Conservation (phyloP, 345 rosid genomes). For the Citrus cavaleriei region DNA sequence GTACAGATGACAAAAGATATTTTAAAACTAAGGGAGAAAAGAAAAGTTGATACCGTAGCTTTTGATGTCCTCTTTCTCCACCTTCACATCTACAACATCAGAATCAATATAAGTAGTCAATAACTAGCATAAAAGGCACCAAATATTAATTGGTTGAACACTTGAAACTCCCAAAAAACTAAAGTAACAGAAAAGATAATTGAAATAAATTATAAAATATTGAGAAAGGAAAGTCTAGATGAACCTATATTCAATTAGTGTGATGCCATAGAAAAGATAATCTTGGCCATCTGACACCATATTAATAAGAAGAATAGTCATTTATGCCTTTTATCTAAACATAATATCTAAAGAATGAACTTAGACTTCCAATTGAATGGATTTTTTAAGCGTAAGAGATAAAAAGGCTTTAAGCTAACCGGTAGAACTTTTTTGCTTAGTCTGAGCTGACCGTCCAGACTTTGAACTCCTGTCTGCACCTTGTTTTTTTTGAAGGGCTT, state of each 20-base stretch:
- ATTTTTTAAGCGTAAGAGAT: background rate
- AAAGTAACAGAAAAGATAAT: background rate
- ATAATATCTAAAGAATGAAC: background rate
- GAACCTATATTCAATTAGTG: background rate
- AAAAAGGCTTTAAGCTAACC: conserved; percentile 35
- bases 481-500: conserved; percentile 53
- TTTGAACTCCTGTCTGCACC: conserved; percentile 59
- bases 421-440: conserved; percentile 52
- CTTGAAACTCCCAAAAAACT: background rate
- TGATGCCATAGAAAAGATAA: background rate
- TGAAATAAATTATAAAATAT: background rate
- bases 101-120: conserved; percentile 19
- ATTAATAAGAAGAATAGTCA: background rate
- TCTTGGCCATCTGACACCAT: background rate
- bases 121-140: background rate
- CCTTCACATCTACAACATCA: conserved; percentile 59
- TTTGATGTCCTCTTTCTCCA: conserved; percentile 81
- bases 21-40: background rate
- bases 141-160: background rate
- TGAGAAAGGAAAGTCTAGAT: background rate
- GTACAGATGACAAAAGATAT: background rate
- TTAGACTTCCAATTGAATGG: background rate
- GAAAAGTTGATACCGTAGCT: conserved; percentile 44
- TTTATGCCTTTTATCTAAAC: background rate
- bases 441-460: conserved; percentile 58